Evolutionary conservation across 169 alveolate species (phyloP).

Genomic region (Miamiensis avidus): DNA sequence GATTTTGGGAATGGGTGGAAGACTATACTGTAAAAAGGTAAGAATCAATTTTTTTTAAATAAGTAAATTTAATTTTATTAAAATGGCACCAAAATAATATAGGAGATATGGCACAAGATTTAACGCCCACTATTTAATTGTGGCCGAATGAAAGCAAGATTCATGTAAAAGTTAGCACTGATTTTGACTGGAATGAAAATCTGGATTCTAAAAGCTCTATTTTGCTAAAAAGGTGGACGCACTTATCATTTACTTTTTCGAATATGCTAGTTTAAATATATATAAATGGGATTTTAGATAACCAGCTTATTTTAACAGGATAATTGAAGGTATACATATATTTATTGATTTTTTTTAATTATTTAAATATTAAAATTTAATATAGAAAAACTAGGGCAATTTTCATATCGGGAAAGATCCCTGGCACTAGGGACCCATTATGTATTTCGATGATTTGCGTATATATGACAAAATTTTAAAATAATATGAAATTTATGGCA

Average conservation of each 20-base stretch:
- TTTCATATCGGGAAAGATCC: slow-evolving; percentile 38
- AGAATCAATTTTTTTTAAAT: not conserved
- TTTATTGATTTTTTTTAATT: not conserved
- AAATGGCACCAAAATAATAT: no score
- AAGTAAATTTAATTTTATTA: no score
- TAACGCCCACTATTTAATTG: slow-evolving; percentile 9
- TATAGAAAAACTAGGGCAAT: slow-evolving; percentile 34
- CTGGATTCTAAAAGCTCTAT: slow-evolving; percentile 16
- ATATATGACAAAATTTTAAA: slow-evolving; percentile 27
- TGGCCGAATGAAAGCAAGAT: slow-evolving; percentile 22
- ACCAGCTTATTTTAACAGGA: slow-evolving; percentile 13
- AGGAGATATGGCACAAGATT: slow-evolving; percentile 13
- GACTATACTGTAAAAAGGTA: not conserved
- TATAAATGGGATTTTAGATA: slow-evolving; percentile 28
- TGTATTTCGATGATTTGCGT: slow-evolving; percentile 29
- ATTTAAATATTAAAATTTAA: not conserved
- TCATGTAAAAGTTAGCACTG: slow-evolving; percentile 19
- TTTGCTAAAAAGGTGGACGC: slow-evolving; percentile 18
- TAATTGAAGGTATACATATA: slow-evolving; percentile 8
- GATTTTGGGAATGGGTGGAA: slow-evolving; percentile 4
- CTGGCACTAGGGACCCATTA: slow-evolving; percentile 34
- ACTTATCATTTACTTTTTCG: slow-evolving; percentile 12
- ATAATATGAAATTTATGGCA: not conserved
- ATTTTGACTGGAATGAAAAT: slow-evolving; percentile 20
- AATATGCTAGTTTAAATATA: slow-evolving; percentile 16